These are phyloP conservation scores for Sporothrix phasma DNA, from an alignment of 2,329 filamentous ascomycete genomes.

Conservation along the genomic window DNA sequence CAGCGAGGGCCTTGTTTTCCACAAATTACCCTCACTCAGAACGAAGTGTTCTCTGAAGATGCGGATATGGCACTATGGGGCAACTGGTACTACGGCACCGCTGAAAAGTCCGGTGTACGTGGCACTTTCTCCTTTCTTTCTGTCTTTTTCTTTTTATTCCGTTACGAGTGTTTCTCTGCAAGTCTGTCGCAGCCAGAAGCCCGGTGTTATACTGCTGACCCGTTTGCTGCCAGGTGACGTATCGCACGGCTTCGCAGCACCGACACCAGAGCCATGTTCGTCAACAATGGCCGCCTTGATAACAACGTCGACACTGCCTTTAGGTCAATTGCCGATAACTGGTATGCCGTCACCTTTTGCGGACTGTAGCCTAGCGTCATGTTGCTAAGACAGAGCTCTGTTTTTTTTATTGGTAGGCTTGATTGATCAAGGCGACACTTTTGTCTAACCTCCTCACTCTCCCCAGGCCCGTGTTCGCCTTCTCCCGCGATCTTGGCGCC, in stretches of 20 bases:
- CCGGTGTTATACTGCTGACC: slow-evolving; percentile 9
- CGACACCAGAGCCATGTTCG: slow-evolving; percentile 57
- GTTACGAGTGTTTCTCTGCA: no score
- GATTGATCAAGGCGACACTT: neutral
- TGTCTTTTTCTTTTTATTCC: neutral
- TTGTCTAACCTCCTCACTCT: neutral
- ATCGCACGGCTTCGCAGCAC: slow-evolving; percentile 53
- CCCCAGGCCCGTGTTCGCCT: slow-evolving; percentile 69
- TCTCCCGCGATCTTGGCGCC: slow-evolving; percentile 50
- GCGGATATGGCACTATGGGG: slow-evolving; percentile 73
- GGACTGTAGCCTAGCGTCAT: neutral
- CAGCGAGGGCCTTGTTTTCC: slow-evolving; percentile 46
- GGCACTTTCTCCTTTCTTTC: neutral
- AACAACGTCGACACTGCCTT: slow-evolving; percentile 56
- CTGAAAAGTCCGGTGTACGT: slow-evolving; percentile 38
- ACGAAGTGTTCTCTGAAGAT: slow-evolving; percentile 58
- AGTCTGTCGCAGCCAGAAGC: no score
- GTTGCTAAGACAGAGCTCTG: neutral
- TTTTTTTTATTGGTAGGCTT: neutral
- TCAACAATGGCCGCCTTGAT: slow-evolving; percentile 48
- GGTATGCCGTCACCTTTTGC: slow-evolving; percentile 21
- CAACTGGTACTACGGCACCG: slow-evolving; percentile 64
- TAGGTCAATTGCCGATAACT: slow-evolving; percentile 56
- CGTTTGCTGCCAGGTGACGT: slow-evolving; percentile 42
- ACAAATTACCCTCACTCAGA: slow-evolving; percentile 51